These are phyloP conservation scores for Coniochaeta ligniaria DNA, from an alignment of 2,329 filamentous ascomycete species.

Conservation along the genomic window DNA sequence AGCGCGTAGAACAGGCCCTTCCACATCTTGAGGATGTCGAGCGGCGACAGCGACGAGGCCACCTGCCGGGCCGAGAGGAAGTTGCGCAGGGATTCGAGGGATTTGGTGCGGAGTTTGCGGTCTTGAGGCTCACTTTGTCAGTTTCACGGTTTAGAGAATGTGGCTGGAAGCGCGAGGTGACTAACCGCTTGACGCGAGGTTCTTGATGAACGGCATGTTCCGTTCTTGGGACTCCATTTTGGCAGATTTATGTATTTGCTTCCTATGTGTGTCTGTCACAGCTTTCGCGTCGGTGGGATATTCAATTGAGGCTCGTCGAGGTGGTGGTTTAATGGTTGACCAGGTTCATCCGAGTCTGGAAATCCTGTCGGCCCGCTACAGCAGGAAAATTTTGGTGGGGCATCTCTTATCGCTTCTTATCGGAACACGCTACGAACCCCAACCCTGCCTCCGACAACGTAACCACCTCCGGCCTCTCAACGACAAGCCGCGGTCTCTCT, in stretches of 20 bases:
- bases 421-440: background rate
- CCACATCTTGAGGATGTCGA: constrained; percentile 84
- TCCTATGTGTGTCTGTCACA: background rate
- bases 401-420: background rate
- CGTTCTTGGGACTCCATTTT: constrained; percentile 35
- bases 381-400: constrained; percentile 1
- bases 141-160: too few species aligned
- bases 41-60: constrained; percentile 47
- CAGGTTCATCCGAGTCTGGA: background rate
- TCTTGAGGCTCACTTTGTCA: too few species aligned
- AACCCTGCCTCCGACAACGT: background rate
- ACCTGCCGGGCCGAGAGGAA: constrained; percentile 61
- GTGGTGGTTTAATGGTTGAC: background rate
- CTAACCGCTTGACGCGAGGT: constrained; percentile 77
- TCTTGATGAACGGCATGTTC: constrained; percentile 69
- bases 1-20: constrained; percentile 90
- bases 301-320: background rate
- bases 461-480: background rate
- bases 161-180: constrained; percentile 8
- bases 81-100: constrained; percentile 67
- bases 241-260: background rate
- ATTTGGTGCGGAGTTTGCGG: constrained; percentile 68
- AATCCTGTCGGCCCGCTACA: background rate
- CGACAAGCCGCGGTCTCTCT: background rate
- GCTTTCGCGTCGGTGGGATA: background rate